Conservation (phyloP, 352 stramenopile genomes). For the Phytophthora syringae region DNA sequence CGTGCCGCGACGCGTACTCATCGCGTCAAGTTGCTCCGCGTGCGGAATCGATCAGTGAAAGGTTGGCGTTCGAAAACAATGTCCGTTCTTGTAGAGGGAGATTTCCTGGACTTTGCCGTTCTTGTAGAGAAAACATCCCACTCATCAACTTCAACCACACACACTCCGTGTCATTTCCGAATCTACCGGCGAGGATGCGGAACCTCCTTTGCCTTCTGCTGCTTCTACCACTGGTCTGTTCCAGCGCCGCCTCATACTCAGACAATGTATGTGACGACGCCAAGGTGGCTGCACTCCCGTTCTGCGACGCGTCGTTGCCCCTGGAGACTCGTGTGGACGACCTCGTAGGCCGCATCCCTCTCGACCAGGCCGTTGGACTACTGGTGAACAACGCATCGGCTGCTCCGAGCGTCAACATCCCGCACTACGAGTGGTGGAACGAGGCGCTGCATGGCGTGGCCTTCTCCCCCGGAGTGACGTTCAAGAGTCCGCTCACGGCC, state of each 20-base stretch:
- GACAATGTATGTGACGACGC: constrained; percentile 61
- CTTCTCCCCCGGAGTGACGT: constrained; percentile 69
- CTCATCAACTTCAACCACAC: constrained; percentile 32
- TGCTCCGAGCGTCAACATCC: constrained; percentile 45
- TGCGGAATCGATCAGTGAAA: constrained; percentile 25
- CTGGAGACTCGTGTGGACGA: constrained; percentile 67
- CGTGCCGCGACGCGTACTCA: constrained; percentile 61
- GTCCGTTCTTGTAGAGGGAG: neutral
- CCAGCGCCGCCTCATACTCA: constrained; percentile 28
- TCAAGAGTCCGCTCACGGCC: constrained; percentile 50
- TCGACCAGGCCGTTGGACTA: constrained; percentile 74
- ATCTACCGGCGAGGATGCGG: constrained; percentile 23
- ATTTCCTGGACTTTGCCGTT: no score
- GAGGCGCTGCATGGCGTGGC: constrained; percentile 90
- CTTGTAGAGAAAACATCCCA: neutral
- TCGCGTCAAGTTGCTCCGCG: constrained; percentile 14
- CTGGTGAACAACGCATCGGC: constrained; percentile 66
- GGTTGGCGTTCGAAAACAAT: constrained; percentile 10
- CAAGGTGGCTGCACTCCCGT: constrained; percentile 54
- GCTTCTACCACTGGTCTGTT: neutral
- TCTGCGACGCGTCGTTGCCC: constrained; percentile 67
- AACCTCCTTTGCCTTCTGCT: constrained; percentile 9
- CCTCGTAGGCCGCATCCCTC: constrained; percentile 67
- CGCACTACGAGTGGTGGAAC: constrained; percentile 89
- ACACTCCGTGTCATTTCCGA: constrained; percentile 8